A percentile compares a stretch with the other conserved stretches of the same genome.
These are phyloP conservation scores for Paraconiothyrium brasiliense DNA, from an alignment of 2,329 filamentous ascomycete species.

Conservation along the genomic window DNA sequence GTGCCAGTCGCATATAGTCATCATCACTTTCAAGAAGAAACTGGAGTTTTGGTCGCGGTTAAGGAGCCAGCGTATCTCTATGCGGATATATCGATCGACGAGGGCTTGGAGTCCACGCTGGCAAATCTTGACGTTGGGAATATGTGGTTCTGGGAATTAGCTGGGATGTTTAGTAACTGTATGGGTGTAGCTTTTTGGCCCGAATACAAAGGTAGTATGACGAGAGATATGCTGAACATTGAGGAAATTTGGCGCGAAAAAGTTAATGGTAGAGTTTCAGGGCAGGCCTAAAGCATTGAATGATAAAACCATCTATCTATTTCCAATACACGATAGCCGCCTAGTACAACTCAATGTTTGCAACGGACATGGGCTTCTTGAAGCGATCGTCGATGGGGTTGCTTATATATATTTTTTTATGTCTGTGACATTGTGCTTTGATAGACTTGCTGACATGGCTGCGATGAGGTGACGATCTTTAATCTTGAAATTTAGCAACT, in stretches of 20 bases:
- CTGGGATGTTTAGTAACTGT: neutral
- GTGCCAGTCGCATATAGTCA: neutral
- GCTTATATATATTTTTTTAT: too few species aligned
- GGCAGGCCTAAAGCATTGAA: too few species aligned
- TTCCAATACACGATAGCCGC: too few species aligned
- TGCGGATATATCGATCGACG: neutral
- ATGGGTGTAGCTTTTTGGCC: neutral
- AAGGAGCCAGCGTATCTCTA: neutral
- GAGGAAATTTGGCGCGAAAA: neutral
- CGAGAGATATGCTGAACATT: constrained; percentile 1
- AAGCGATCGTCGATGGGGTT: too few species aligned
- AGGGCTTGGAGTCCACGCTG: neutral
- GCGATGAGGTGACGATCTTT: too few species aligned
- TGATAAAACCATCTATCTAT: too few species aligned
- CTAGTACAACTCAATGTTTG: too few species aligned
- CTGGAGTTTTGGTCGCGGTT: neutral
- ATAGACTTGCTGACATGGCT: too few species aligned
- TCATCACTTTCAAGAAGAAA: neutral
- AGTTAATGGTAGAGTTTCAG: too few species aligned
- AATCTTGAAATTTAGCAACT: too few species aligned
- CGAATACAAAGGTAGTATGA: constrained; percentile 6
- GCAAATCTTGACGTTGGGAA: neutral
- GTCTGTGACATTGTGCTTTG: too few species aligned
- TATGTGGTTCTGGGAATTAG: constrained; percentile 6
- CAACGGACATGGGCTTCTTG: too few species aligned